Conservation (phyloP, 1,284 basidiomycete species). For the Cryptococcus depauperatus region DNA sequence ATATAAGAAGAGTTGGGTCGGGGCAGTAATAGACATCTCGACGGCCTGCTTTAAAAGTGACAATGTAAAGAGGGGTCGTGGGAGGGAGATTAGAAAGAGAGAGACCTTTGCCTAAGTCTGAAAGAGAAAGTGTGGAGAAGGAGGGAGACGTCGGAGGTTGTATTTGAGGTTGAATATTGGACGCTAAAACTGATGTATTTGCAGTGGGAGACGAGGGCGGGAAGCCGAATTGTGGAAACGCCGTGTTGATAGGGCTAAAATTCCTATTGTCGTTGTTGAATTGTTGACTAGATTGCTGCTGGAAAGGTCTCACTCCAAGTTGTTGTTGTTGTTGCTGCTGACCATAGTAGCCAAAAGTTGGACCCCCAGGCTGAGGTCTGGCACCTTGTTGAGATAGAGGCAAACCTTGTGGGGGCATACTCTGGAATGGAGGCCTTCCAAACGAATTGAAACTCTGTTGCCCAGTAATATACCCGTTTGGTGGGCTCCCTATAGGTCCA, state of each 20-base stretch:
- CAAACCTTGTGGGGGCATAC: background rate
- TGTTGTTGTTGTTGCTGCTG: background rate
- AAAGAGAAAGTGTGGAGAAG: constrained; percentile 44
- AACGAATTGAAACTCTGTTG: background rate
- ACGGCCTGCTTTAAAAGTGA: constrained; percentile 94
- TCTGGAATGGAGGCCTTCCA: background rate
- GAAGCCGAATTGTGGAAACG: background rate
- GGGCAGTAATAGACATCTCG: constrained; percentile 89
- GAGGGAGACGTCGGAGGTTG: constrained; percentile 31
- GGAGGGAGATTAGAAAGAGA: constrained; percentile 73
- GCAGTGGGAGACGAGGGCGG: background rate
- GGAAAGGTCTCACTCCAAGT: background rate
- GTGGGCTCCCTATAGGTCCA: constrained; percentile 14
- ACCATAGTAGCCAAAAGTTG: background rate
- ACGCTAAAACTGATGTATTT: constrained; percentile 1
- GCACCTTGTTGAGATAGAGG: background rate
- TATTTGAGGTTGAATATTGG: constrained; percentile 12
- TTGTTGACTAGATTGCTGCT: background rate
- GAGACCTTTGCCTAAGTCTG: constrained; percentile 80
- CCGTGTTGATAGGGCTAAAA: constrained; percentile 2
- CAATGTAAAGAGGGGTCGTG: constrained; percentile 84
- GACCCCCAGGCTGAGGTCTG: background rate
- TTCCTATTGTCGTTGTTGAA: no score
- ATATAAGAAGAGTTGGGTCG: constrained; percentile 51
- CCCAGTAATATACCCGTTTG: background rate